Conservation (phyloP, 1,139 yeast species). For the Blastobotrys raffinosifermentans region DNA sequence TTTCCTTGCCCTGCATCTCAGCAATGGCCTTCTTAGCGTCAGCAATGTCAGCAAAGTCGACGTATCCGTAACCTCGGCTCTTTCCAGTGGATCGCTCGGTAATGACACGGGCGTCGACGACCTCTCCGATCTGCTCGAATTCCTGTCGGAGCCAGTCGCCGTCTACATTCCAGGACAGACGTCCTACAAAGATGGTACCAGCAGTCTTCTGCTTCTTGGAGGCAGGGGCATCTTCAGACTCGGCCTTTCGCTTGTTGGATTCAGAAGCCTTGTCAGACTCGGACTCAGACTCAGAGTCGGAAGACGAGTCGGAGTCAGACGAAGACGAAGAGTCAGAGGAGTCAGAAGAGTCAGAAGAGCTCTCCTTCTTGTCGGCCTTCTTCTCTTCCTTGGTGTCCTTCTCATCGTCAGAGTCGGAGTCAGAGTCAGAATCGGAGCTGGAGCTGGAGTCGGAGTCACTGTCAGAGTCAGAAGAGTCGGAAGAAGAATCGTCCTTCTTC, state of each 20-base stretch:
- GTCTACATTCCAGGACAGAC: conserved; percentile 95
- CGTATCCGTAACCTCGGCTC: conserved; percentile 97
- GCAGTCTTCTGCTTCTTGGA: conserved; percentile 37
- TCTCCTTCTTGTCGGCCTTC: conserved; percentile 23
- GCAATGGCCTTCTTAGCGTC: conserved; percentile 85
- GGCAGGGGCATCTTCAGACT: conserved; percentile 24
- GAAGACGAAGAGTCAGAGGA: conserved; percentile 18
- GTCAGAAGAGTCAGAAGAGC: conserved; percentile 18
- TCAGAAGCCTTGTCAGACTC: conserved; percentile 24
- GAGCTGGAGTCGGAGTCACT: conserved; percentile 22
- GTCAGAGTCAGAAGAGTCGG: conserved; percentile 30
- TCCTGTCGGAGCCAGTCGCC: conserved; percentile 89
- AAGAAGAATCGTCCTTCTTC: conserved; percentile 20
- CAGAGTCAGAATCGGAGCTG: conserved; percentile 19
- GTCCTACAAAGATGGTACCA: conserved; percentile 90
- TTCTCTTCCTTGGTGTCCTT: conserved; percentile 18
- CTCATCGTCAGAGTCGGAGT: conserved; percentile 17
- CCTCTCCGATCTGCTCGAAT: conserved; percentile 80
- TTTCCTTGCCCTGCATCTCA: conserved; percentile 85
- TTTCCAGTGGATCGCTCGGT: conserved; percentile 89
- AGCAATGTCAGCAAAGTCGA: conserved; percentile 74
- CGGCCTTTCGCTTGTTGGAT: conserved; percentile 37
- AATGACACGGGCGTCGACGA: conserved; percentile 82
- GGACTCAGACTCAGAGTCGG: conserved; percentile 24
- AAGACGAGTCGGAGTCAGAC: conserved; percentile 28